Evolutionary conservation across 2,329 filamentous ascomycete species (phyloP).

Genomic region (Raffaelea deltoideospora): DNA sequence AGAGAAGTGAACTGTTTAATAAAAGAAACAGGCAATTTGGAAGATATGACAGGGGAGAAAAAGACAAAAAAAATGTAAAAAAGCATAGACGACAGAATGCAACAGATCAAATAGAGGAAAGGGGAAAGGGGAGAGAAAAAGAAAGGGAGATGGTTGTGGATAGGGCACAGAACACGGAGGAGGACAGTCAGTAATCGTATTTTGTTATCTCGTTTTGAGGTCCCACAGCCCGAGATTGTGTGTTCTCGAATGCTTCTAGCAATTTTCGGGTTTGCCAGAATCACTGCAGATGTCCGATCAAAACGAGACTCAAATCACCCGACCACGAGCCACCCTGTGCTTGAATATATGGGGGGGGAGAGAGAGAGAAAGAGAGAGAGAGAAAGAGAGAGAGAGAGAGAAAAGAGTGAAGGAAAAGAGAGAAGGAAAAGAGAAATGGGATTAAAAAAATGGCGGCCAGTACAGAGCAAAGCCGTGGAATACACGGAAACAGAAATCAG

Average conservation of each 20-base stretch:
- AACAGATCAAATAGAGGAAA: neutral
- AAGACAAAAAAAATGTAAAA: neutral
- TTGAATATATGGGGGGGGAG: too few species aligned
- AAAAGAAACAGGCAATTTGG: conserved; percentile 1
- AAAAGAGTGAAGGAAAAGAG: neutral
- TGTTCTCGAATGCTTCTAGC: too few species aligned
- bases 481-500: neutral
- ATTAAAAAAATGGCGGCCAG: neutral
- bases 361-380: conserved; percentile 1
- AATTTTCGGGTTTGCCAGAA: too few species aligned
- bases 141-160: neutral
- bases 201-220: too few species aligned
- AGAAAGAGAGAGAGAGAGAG: neutral
- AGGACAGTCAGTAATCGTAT: too few species aligned
- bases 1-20: conserved; percentile 2
- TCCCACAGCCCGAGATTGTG: too few species aligned
- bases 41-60: neutral
- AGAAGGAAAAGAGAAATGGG: neutral
- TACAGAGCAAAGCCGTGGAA: neutral
- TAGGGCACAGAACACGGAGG: too few species aligned
- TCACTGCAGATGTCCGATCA: too few species aligned
- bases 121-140: neutral
- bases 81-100: neutral
- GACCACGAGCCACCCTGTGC: too few species aligned
- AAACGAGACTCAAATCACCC: too few species aligned